Evolutionary conservation across 1,284 basidiomycete species (phyloP).

Genomic region (Megacollybia platyphylla): DNA sequence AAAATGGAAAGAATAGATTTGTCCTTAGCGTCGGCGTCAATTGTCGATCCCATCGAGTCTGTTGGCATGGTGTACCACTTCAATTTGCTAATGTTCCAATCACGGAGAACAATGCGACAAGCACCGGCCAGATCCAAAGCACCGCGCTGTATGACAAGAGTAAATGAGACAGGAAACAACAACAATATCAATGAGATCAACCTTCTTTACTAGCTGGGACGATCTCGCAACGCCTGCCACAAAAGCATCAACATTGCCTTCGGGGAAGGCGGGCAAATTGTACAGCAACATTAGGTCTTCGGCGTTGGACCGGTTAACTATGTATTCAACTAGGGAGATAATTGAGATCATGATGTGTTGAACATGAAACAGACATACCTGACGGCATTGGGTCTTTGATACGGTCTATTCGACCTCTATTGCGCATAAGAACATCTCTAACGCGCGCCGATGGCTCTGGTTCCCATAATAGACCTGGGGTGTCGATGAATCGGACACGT

Average conservation of each 20-base stretch:
- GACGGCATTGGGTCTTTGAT: constrained; percentile 77
- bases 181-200: constrained; percentile 17
- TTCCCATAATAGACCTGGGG: constrained; percentile 67
- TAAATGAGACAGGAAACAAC: constrained; percentile 1
- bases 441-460: constrained; percentile 33
- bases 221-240: constrained; percentile 75
- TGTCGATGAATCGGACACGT: constrained; percentile 63
- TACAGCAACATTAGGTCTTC: constrained; percentile 88
- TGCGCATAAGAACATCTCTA: constrained; percentile 66
- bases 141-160: constrained; percentile 41
- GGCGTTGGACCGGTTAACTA: constrained; percentile 60
- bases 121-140: constrained; percentile 70
- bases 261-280: constrained; percentile 75
- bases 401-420: constrained; percentile 78
- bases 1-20: constrained; percentile 33
- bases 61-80: constrained; percentile 63
- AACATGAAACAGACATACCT: constrained; percentile 30
- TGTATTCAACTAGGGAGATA: constrained; percentile 43
- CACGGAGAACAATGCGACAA: constrained; percentile 74
- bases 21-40: constrained; percentile 35
- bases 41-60: constrained; percentile 13
- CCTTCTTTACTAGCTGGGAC: constrained; percentile 75
- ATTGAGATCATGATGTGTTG: constrained; percentile 3
- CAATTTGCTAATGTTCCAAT: constrained; percentile 81
- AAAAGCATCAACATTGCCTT: constrained; percentile 65